These are phyloP conservation scores for Tritrichomonas foetus DNA, from an alignment of 208 protist species.

Conservation along the genomic window DNA sequence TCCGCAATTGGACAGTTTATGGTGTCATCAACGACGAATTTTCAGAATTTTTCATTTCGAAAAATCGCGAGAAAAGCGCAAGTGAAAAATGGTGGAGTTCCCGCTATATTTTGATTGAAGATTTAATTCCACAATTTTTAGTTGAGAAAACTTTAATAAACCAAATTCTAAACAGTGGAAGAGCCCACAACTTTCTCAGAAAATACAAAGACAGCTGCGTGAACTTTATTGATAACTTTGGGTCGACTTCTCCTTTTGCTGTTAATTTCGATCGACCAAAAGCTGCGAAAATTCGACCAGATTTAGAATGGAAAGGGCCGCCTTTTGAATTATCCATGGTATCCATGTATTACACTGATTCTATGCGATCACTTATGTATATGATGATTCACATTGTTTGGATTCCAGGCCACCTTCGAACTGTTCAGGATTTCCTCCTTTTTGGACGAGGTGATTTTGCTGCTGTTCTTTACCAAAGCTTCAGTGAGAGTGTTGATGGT, in stretches of 20 bases:
- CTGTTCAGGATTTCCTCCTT: neutral
- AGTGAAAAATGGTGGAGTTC: neutral
- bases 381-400: neutral
- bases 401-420: neutral
- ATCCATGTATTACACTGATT: neutral
- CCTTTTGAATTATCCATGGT: conserved; percentile 23
- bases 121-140: neutral
- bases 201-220: neutral
- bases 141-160: neutral
- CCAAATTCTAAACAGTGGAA: neutral
- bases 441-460: conserved; percentile 11
- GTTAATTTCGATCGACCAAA: neutral
- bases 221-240: neutral
- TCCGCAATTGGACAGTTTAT: conserved; percentile 11
- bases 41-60: neutral
- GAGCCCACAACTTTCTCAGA: neutral
- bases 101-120: neutral
- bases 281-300: neutral
- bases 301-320: neutral
- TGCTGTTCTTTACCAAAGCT: neutral
- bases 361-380: neutral
- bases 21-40: neutral
- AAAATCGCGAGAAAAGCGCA: neutral
- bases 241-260: neutral
- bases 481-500: neutral